Evolutionary conservation across 2,329 filamentous ascomycete species (phyloP).

Genomic region (Emmonsiellopsis sp.): DNA sequence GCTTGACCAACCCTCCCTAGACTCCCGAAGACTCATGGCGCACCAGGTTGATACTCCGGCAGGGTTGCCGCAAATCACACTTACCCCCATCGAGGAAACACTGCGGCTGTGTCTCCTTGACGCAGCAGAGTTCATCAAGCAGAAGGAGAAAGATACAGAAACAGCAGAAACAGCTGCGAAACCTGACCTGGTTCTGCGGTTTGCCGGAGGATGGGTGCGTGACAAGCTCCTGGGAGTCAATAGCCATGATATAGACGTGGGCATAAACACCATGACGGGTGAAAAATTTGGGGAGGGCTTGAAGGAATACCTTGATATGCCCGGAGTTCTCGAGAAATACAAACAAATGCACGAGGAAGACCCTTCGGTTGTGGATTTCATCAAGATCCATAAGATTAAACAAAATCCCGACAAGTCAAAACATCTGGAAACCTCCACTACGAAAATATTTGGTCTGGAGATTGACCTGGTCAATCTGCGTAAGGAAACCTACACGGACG

Average conservation of each 20-base stretch:
- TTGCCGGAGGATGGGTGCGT: conserved; percentile 42
- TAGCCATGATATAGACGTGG: conserved; percentile 41
- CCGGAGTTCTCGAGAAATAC: conserved; percentile 32
- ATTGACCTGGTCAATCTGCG: conserved; percentile 90
- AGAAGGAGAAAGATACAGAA: conserved; percentile 31
- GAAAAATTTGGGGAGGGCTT: conserved; percentile 36
- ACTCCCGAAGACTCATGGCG: conserved; percentile 16
- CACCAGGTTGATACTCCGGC: conserved; percentile 6
- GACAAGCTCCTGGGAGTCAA: conserved; percentile 39
- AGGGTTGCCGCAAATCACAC: conserved; percentile 36
- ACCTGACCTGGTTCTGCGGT: conserved; percentile 32
- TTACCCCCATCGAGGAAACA: conserved; percentile 62
- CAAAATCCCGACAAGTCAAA: conserved; percentile 95
- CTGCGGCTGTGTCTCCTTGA: conserved; percentile 71
- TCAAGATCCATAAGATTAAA: conserved; percentile 76
- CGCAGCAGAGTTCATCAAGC: conserved; percentile 59
- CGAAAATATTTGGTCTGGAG: conserved; percentile 74
- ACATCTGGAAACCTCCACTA: conserved; percentile 85
- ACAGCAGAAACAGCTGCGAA: conserved; percentile 8
- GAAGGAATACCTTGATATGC: conserved; percentile 33
- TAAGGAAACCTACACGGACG: conserved; percentile 81
- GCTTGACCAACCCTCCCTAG: conserved; percentile 12
- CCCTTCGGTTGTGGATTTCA: conserved; percentile 45
- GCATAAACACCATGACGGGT: conserved; percentile 41
- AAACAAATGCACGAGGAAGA: conserved; percentile 36